Percentiles rank a stretch among this genome's conserved stretches.
These are phyloP conservation scores for Dactylonectria estremocensis DNA, from an alignment of 2,329 filamentous ascomycete species.

Conservation along the genomic window DNA sequence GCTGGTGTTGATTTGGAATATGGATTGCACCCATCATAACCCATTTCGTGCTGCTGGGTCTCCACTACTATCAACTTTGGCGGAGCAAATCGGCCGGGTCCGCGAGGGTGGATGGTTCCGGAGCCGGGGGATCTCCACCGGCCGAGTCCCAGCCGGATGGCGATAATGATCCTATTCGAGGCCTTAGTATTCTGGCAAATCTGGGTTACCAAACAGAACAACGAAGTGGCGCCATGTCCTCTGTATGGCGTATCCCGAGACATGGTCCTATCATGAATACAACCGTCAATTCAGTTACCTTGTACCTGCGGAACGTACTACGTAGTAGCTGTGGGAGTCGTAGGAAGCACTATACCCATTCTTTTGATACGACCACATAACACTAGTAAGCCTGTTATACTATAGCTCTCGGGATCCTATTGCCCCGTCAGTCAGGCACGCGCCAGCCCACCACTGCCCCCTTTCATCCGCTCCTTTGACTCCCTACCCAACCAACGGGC, in stretches of 20 bases:
- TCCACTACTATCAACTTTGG: conserved; percentile 7
- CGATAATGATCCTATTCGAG: conserved; percentile 16
- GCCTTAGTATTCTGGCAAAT: no score
- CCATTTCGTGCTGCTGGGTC: conserved; percentile 15
- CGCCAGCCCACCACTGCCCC: background rate
- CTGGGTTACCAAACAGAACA: no score
- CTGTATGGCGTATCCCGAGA: background rate
- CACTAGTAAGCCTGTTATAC: conserved; percentile 10
- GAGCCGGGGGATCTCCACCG: conserved; percentile 32
- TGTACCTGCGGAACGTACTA: background rate
- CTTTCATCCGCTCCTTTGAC: background rate
- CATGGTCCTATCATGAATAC: background rate
- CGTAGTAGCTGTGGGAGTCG: background rate
- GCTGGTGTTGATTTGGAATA: conserved; percentile 19
- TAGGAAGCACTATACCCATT: conserved; percentile 3
- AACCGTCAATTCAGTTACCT: background rate
- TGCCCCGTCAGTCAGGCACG: background rate
- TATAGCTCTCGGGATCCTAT: conserved; percentile 13
- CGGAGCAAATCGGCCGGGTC: conserved; percentile 25
- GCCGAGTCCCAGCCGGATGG: conserved; percentile 30
- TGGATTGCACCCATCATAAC: conserved; percentile 9
- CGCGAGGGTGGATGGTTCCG: conserved; percentile 14
- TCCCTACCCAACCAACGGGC: background rate
- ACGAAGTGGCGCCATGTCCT: background rate
- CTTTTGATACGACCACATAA: background rate